Percentiles rank a stretch among this genome's conserved stretches.
phyloP scores from a whole-genome alignment of 345 rosid species.

The Anacardium occidentale region DNA sequence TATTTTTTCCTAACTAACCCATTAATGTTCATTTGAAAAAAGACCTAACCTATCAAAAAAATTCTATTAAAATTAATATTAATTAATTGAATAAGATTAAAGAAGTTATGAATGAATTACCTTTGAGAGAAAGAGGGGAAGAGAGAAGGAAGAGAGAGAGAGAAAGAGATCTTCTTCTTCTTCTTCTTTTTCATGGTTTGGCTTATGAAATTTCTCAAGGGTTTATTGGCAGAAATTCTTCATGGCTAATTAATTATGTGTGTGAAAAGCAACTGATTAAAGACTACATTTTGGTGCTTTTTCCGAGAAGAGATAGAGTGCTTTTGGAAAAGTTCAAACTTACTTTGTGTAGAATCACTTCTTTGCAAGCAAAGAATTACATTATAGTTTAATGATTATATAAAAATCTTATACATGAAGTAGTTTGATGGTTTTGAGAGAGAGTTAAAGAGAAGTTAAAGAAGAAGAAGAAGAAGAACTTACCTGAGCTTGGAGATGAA shows the following conservation, averaged over 20 bases:
- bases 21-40: background rate
- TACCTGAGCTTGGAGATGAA: slow-evolving; percentile 8
- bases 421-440: background rate
- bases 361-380: slow-evolving; percentile 35
- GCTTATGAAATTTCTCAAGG: slow-evolving; percentile 1
- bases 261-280: background rate
- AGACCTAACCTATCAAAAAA: slow-evolving; percentile 20
- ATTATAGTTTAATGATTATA: no score
- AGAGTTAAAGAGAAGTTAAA: background rate
- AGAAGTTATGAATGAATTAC: no score
- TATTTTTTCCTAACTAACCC: slow-evolving; percentile 2
- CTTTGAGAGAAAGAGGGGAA: no score
- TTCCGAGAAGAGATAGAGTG: background rate
- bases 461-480: slow-evolving; percentile 8
- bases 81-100: no score
- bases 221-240: background rate
- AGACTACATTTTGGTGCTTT: background rate
- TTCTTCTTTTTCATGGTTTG: background rate
- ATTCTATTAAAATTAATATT: no score
- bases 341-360: slow-evolving; percentile 18
- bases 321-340: slow-evolving; percentile 21
- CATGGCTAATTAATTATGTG: no score
- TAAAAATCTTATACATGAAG: no score
- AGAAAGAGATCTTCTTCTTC: no score
- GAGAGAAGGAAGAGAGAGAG: no score